These are phyloP conservation scores for Halophytophthora polymorphica DNA, from an alignment of 352 stramenopile species.

Conservation along the genomic window DNA sequence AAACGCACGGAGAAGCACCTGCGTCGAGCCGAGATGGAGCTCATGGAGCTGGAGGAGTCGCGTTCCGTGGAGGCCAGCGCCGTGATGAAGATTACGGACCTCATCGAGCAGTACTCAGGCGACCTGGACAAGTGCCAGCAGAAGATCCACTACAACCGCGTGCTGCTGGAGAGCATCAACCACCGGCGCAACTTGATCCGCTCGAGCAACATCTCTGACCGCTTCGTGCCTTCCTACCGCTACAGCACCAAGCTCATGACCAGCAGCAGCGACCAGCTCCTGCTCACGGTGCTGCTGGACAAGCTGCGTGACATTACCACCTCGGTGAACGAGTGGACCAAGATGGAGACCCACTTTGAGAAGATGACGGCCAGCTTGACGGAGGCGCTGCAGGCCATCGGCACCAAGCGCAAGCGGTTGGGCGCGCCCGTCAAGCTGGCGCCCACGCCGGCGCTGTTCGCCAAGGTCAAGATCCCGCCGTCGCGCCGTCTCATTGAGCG, in stretches of 20 bases:
- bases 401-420: conserved; percentile 37
- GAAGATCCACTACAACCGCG: conserved; percentile 50
- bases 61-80: conserved; percentile 34
- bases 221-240: conserved; percentile 69
- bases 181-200: conserved; percentile 67
- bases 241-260: conserved; percentile 66
- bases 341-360: conserved; percentile 70
- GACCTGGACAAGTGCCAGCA: conserved; percentile 53
- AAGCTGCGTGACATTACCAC: conserved; percentile 57
- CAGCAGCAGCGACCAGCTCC: conserved; percentile 62
- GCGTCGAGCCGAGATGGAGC: conserved; percentile 43
- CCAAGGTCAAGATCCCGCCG: conserved; percentile 56
- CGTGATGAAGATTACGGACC: conserved; percentile 47
- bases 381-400: conserved; percentile 46
- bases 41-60: conserved; percentile 62
- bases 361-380: conserved; percentile 54
- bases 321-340: conserved; percentile 69
- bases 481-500: conserved; percentile 65
- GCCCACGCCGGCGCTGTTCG: conserved; percentile 42
- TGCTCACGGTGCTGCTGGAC: conserved; percentile 70
- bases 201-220: conserved; percentile 53
- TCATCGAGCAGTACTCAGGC: conserved; percentile 52
- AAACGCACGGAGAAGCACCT: conserved; percentile 59
- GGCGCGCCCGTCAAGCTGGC: conserved; percentile 21
- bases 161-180: conserved; percentile 62